Conservation (phyloP, 169 alveolate species). For the Eimeria praecox region DNA sequence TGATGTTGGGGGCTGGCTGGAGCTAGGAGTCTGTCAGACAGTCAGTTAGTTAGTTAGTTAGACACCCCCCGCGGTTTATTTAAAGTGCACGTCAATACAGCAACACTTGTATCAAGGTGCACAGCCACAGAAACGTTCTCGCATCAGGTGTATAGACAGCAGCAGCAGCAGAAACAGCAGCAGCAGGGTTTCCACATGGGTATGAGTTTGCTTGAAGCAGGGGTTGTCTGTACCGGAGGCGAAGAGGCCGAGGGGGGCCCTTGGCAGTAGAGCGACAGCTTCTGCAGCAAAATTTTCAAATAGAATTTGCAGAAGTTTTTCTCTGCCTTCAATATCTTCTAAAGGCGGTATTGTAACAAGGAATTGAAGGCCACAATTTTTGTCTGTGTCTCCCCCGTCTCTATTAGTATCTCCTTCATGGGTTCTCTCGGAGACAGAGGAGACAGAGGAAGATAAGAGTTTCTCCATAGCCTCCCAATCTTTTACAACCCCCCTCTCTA, state of each 20-base stretch:
- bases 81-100: not conserved
- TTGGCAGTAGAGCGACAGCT: slow-evolving; percentile 7
- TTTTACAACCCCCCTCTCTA: not conserved
- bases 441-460: not conserved
- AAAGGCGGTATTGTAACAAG: not conserved
- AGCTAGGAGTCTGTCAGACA: too few species aligned
- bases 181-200: not conserved
- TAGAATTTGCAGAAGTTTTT: not conserved
- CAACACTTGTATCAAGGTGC: not conserved
- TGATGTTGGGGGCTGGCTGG: not conserved
- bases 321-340: not conserved
- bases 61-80: too few species aligned
- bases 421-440: not conserved
- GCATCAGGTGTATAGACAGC: not conserved
- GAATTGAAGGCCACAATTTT: not conserved
- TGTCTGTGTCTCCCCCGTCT: not conserved
- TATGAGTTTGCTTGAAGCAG: not conserved
- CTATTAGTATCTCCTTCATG: not conserved
- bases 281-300: not conserved
- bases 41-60: too few species aligned
- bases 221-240: not conserved
- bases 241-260: slow-evolving; percentile 28
- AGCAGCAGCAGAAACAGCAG: not conserved
- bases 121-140: not conserved
- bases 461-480: not conserved